These are phyloP conservation scores for Talaromyces marneffei DNA, from an alignment of 2,329 filamentous ascomycete species.

Conservation along the genomic window DNA sequence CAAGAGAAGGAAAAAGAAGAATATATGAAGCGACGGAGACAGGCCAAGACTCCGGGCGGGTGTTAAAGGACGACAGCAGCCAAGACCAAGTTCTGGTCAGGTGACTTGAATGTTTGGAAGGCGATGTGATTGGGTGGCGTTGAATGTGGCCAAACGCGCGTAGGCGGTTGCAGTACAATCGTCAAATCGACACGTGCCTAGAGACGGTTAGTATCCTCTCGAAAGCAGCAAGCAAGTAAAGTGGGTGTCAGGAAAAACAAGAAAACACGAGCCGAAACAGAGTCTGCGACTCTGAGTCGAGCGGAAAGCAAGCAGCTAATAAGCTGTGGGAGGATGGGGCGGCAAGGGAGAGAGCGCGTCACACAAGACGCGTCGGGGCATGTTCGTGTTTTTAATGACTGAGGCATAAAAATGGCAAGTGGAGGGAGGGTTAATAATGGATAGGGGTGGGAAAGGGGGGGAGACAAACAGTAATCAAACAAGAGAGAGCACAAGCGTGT, in stretches of 20 bases:
- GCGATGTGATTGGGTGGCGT: background rate
- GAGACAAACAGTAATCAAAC: constrained; percentile 2
- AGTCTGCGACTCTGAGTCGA: background rate
- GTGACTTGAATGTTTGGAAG: constrained; percentile 14
- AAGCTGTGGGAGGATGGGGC: constrained; percentile 4
- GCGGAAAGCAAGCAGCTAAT: constrained; percentile 14
- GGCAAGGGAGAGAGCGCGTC: constrained; percentile 12
- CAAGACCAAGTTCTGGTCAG: constrained; percentile 17
- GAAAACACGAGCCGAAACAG: constrained; percentile 4
- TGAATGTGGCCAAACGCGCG: background rate
- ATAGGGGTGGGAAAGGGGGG: background rate
- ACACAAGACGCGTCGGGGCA: constrained; percentile 3
- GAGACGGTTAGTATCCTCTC: constrained; percentile 1
- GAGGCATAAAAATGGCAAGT: background rate
- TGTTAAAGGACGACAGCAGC: constrained; percentile 16
- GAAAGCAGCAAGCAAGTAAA: background rate
- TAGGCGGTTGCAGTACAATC: background rate
- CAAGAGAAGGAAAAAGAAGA: constrained; percentile 3
- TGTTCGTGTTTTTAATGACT: constrained; percentile 5
- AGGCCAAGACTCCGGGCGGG: constrained; percentile 8
- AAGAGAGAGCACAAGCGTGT: background rate
- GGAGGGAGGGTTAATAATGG: background rate
- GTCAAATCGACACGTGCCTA: constrained; percentile 6
- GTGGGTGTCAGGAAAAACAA: background rate
- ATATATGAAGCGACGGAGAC: background rate